phyloP scores from a whole-genome alignment of 768 basidiomycete genomes.

The Suillus subalutaceus region DNA sequence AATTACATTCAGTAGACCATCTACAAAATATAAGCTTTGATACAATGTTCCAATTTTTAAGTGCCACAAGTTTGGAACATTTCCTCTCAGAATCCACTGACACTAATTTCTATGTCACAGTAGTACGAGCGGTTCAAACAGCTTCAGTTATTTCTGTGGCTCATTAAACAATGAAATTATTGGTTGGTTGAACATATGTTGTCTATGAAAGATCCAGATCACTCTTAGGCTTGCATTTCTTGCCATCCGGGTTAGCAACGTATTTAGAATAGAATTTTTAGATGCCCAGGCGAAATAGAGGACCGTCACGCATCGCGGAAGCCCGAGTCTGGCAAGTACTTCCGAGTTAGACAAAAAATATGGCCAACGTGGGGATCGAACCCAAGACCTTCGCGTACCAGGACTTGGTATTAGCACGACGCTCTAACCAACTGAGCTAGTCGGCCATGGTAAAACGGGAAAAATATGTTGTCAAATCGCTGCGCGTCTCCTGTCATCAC shows the following conservation, averaged over 20 bases:
- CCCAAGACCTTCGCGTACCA: constrained; percentile 75
- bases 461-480: background rate
- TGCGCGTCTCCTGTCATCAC: background rate
- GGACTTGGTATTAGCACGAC: constrained; percentile 65
- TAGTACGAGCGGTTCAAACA: no score
- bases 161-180: background rate
- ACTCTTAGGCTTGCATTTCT: no score
- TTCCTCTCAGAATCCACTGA: background rate
- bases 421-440: constrained; percentile 96
- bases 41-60: background rate
- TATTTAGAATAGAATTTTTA: no score
- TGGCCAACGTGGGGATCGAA: constrained; percentile 82
- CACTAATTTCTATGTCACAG: no score
- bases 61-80: background rate
- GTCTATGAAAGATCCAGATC: background rate
- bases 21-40: background rate
- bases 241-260: background rate
- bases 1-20: background rate
- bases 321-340: no score
- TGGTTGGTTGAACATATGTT: background rate
- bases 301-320: no score
- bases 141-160: background rate
- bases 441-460: constrained; percentile 49
- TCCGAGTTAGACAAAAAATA: background rate
- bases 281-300: no score